Percentiles rank a stretch among this genome's conserved stretches.
phyloP scores from a whole-genome alignment of 116 monocot genomes.

The Phalaenopsis hybrid region DNA sequence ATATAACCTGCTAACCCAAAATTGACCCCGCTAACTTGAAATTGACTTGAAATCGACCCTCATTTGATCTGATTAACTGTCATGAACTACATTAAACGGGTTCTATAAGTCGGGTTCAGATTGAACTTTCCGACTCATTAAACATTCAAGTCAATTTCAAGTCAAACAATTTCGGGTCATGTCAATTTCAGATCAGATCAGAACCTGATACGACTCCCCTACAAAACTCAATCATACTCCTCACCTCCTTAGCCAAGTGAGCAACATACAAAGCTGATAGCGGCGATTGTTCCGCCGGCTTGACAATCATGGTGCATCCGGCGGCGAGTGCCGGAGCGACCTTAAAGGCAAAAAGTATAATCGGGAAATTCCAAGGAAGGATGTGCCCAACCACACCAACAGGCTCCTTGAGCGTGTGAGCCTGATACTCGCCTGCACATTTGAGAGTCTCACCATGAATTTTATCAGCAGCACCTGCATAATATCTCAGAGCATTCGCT shows the following conservation, averaged over 20 bases:
- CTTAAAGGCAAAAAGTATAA: not conserved
- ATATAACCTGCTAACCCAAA: too few relatives aligned
- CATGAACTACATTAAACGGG: too few relatives aligned
- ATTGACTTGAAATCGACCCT: too few relatives aligned
- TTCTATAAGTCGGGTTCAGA: too few relatives aligned
- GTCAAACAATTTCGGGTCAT: too few relatives aligned
- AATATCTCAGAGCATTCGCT: too few relatives aligned
- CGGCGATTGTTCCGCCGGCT: conserved; percentile 11
- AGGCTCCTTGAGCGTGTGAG: conserved; percentile 6
- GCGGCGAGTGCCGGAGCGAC: conserved; percentile 8
- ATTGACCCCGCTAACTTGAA: too few relatives aligned
- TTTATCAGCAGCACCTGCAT: not conserved
- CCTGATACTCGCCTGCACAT: not conserved
- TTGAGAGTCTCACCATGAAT: conserved; percentile 10
- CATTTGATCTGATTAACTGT: too few relatives aligned
- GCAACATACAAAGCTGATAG: conserved; percentile 3
- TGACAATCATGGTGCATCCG: not conserved
- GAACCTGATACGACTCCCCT: too few relatives aligned
- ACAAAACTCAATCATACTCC: not conserved
- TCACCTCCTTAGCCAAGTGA: conserved; percentile 12
- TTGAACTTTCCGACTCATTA: too few relatives aligned
- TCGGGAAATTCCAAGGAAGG: conserved; percentile 12
- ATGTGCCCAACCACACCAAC: conserved; percentile 9
- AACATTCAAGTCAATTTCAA: too few relatives aligned
- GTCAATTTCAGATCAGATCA: too few relatives aligned